phyloP scores from a whole-genome alignment of 2,329 filamentous ascomycete species.

The Cercospora zeina region DNA sequence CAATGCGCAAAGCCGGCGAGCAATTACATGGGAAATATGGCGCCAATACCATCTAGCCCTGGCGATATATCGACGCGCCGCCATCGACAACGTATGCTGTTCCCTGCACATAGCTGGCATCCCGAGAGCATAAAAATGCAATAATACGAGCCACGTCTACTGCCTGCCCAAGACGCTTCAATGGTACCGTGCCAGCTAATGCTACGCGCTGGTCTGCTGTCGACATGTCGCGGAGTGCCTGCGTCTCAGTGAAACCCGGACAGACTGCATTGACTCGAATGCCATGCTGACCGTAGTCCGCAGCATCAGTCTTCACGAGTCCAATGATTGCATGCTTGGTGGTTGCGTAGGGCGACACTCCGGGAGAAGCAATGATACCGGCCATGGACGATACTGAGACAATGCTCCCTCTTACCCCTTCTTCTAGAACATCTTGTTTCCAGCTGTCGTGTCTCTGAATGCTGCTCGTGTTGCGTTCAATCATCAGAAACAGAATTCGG shows the following conservation, averaged over 20 bases:
- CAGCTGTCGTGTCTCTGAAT: too few relatives aligned
- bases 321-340: not conserved
- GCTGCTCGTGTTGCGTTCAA: too few relatives aligned
- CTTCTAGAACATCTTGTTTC: not conserved
- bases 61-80: not conserved
- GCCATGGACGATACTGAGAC: not conserved
- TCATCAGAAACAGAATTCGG: too few relatives aligned
- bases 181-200: not conserved
- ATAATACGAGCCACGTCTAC: not conserved
- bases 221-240: not conserved
- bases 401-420: not conserved
- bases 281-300: not conserved
- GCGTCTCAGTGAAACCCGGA: not conserved
- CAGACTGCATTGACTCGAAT: slow-evolving; percentile 1
- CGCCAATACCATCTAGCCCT: not conserved
- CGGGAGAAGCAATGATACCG: not conserved
- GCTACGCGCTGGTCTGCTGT: not conserved
- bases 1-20: too few relatives aligned
- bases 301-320: not conserved
- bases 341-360: not conserved
- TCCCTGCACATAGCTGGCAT: not conserved
- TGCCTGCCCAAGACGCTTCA: not conserved
- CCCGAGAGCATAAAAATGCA: not conserved
- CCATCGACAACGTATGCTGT: not conserved
- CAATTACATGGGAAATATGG: too few relatives aligned